These are phyloP conservation scores for Apiotrichum veenhuisii DNA, from an alignment of 1,284 basidiomycete species.

Conservation along the genomic window DNA sequence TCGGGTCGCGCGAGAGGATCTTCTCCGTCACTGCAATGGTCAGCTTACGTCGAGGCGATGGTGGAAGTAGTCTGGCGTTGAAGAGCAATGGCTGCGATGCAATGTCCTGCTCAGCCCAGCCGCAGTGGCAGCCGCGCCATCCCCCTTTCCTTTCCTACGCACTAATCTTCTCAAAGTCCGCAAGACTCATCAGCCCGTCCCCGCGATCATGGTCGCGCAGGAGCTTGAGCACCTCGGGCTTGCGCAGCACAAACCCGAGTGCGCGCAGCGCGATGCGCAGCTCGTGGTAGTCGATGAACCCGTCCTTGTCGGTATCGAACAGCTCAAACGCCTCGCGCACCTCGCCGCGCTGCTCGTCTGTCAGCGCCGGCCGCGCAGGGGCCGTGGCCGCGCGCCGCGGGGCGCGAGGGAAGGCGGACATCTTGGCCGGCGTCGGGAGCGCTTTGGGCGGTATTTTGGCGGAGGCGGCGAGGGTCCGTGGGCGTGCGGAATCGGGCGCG, in stretches of 20 bases:
- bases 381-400: conserved; percentile 10
- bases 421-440: neutral
- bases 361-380: conserved; percentile 62
- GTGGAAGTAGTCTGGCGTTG: no score
- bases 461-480: no score
- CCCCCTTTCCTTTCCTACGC: conserved; percentile 53
- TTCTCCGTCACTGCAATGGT: conserved; percentile 76
- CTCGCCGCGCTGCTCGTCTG: conserved; percentile 93
- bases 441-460: neutral
- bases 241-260: conserved; percentile 95
- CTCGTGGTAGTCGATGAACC: conserved; percentile 95
- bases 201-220: conserved; percentile 90
- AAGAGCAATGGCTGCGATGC: no score
- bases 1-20: conserved; percentile 88
- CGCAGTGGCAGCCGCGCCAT: no score
- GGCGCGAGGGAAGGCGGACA: conserved; percentile 20
- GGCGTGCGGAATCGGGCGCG: no score
- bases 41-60: neutral
- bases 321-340: conserved; percentile 99
- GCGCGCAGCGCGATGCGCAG: conserved; percentile 98
- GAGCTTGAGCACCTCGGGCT: conserved; percentile 94
- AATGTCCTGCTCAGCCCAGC: no score
- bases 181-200: conserved; percentile 88
- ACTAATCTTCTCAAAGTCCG: conserved; percentile 94
- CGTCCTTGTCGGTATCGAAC: conserved; percentile 98